These are phyloP conservation scores for Xylariaceae sp. DNA, from an alignment of 2,329 filamentous ascomycete genomes.

Conservation along the genomic window DNA sequence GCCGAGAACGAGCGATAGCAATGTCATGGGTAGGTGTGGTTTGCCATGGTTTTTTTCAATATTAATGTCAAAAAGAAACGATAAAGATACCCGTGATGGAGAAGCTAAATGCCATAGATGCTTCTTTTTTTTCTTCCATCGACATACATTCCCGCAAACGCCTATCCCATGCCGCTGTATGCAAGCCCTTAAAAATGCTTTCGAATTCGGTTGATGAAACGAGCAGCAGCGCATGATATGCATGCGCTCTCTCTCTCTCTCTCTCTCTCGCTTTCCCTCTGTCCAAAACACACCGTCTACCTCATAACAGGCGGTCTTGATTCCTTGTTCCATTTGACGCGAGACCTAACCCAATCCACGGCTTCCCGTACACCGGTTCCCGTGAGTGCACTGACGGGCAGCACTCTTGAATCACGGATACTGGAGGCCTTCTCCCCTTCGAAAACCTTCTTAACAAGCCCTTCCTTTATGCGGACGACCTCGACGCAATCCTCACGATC, in stretches of 20 bases:
- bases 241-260: not conserved
- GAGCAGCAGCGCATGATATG: constrained; percentile 3
- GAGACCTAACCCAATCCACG: constrained; percentile 90
- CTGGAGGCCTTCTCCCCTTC: constrained; percentile 84
- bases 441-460: constrained; percentile 89
- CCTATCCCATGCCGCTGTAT: constrained; percentile 29
- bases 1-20: constrained; percentile 77
- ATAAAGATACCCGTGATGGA: constrained; percentile 36
- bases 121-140: constrained; percentile 8
- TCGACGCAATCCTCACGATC: constrained; percentile 96
- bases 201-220: constrained; percentile 16
- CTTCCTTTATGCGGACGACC: constrained; percentile 95
- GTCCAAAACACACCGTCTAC: constrained; percentile 35
- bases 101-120: constrained; percentile 16
- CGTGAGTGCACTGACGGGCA: constrained; percentile 87
- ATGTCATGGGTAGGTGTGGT: not conserved
- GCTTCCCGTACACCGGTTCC: constrained; percentile 85
- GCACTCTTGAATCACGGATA: constrained; percentile 82
- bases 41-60: constrained; percentile 10
- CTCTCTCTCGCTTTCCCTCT: not conserved
- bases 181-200: constrained; percentile 18
- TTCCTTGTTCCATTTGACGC: constrained; percentile 97
- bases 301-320: constrained; percentile 87
- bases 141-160: constrained; percentile 19
- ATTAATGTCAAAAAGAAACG: constrained; percentile 10